Evolutionary conservation across 1,284 basidiomycete species (phyloP).

Genomic region (Laetiporus sulphureus): DNA sequence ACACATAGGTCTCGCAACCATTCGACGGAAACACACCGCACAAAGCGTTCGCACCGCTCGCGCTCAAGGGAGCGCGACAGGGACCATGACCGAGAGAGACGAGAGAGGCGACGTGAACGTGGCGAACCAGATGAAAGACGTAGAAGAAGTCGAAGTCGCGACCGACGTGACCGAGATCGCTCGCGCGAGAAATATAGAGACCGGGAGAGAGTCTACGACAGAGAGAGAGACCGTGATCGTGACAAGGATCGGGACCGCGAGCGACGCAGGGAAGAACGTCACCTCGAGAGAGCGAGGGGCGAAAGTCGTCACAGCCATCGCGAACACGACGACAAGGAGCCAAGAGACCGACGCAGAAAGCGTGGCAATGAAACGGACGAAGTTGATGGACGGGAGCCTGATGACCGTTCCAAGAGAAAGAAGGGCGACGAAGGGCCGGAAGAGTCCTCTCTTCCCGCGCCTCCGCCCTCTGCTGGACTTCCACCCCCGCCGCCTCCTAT

Average conservation of each 20-base stretch:
- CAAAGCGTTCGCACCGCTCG: constrained; percentile 65
- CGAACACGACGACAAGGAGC: constrained; percentile 49
- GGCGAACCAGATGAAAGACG: constrained; percentile 24
- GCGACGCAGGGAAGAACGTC: constrained; percentile 27
- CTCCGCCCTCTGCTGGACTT: constrained; percentile 36
- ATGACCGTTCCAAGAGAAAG: constrained; percentile 53
- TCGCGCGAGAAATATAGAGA: constrained; percentile 43
- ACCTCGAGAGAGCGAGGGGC: constrained; percentile 31
- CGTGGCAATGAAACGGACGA: constrained; percentile 52
- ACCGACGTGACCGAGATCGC: constrained; percentile 42
- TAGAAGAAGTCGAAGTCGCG: constrained; percentile 35
- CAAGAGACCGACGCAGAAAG: constrained; percentile 50
- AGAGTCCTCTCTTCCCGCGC: constrained; percentile 24
- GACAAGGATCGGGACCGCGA: constrained; percentile 39
- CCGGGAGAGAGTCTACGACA: constrained; percentile 34
- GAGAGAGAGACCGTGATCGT: constrained; percentile 35
- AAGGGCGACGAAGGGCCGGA: constrained; percentile 42
- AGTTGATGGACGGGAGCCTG: constrained; percentile 36
- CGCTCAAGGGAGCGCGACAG: constrained; percentile 50
- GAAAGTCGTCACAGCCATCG: constrained; percentile 39
- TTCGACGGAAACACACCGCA: constrained; percentile 67
- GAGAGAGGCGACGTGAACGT: constrained; percentile 27
- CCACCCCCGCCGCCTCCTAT: constrained; percentile 33
- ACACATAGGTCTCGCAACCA: constrained; percentile 53
- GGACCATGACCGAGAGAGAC: constrained; percentile 43